These are phyloP conservation scores for Secale cereale DNA, from an alignment of 176 grass and related monocot genomes.

Conservation along the genomic window DNA sequence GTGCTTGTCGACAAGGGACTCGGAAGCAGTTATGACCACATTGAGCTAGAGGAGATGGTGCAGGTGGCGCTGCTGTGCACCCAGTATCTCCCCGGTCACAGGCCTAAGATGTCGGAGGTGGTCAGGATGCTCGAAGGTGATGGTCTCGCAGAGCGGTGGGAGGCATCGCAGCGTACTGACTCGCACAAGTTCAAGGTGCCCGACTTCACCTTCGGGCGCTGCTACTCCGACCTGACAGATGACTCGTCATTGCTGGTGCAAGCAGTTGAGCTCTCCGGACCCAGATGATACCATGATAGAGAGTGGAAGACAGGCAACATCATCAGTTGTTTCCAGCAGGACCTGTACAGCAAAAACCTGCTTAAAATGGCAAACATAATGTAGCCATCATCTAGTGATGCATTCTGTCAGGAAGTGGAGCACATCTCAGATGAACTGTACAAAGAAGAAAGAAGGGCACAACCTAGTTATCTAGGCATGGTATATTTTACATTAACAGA, in stretches of 20 bases:
- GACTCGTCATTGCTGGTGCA: conserved; percentile 65
- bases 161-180: conserved; percentile 42
- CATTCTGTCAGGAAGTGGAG: conserved; percentile 31
- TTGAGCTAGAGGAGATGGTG: conserved; percentile 85
- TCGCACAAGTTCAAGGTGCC: conserved; percentile 60
- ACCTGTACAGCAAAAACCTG: conserved; percentile 32
- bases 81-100: conserved; percentile 64
- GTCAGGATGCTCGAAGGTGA: conserved; percentile 89
- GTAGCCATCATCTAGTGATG: conserved; percentile 24
- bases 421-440: conserved; percentile 36
- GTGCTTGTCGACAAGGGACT: conserved; percentile 72
- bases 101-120: conserved; percentile 82
- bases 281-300: conserved; percentile 47
- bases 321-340: conserved; percentile 28
- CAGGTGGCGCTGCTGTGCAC: conserved; percentile 83
- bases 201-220: conserved; percentile 45
- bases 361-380: conserved; percentile 19
- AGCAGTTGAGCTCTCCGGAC: conserved; percentile 83
- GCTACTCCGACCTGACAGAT: conserved; percentile 66
- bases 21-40: conserved; percentile 53
- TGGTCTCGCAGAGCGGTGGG: conserved; percentile 77
- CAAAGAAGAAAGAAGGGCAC: conserved; percentile 28
- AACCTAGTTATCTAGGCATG: conserved; percentile 29
- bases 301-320: conserved; percentile 18
- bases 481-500: conserved; percentile 47